phyloP scores from a whole-genome alignment of 1,284 basidiomycete species.

The Trichosporon faecale region DNA sequence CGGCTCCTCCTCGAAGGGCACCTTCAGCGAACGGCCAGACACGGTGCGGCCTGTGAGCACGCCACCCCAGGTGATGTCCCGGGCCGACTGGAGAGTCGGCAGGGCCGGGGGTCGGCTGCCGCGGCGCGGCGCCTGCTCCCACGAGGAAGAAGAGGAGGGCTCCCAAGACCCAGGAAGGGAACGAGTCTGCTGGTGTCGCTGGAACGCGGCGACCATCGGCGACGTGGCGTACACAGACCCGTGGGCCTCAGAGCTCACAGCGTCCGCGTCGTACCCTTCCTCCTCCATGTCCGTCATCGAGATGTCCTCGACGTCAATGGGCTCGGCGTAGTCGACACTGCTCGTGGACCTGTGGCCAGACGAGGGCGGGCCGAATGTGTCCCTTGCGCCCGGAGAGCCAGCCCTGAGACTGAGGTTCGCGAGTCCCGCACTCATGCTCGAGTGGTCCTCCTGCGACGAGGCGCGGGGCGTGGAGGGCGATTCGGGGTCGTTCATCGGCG shows the following conservation, averaged over 20 bases:
- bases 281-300: slow-evolving; percentile 8
- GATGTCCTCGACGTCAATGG: slow-evolving; percentile 21
- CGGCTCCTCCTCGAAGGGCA: slow-evolving; percentile 7
- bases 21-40: slow-evolving; percentile 11
- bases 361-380: background rate
- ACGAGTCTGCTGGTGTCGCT: background rate
- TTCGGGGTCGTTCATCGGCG: background rate
- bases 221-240: background rate
- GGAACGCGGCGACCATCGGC: background rate
- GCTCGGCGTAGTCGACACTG: slow-evolving; percentile 21
- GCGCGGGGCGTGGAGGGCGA: background rate
- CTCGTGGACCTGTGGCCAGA: slow-evolving; percentile 1
- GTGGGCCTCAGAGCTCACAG: background rate
- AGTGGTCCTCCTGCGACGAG: background rate
- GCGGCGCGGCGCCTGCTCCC: too few species aligned
- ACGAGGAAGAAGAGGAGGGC: too few species aligned
- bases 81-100: slow-evolving; percentile 1
- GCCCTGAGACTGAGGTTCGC: background rate
- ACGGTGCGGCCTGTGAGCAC: slow-evolving; percentile 19
- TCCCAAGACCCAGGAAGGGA: background rate
- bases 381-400: background rate
- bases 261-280: slow-evolving; percentile 16
- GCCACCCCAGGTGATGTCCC: slow-evolving; percentile 18
- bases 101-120: background rate
- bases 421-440: background rate